phyloP scores from a whole-genome alignment of 2,329 filamentous ascomycete species.

The Nigrospora osmanthi region DNA sequence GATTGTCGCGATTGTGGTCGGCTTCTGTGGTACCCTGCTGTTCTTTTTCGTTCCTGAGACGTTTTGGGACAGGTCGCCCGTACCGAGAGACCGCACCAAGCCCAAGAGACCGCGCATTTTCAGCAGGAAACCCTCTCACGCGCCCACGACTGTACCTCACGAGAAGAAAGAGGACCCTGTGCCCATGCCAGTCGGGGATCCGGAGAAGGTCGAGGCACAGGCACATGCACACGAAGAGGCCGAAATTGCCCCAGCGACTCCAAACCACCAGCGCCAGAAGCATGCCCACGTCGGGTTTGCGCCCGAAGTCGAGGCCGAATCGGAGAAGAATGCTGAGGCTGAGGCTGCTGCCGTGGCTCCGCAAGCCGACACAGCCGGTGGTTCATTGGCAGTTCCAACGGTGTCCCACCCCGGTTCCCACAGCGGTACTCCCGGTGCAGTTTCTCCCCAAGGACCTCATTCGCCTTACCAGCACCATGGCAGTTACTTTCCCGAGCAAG shows the following conservation, averaged over 20 bases:
- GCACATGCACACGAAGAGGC: conserved; percentile 6
- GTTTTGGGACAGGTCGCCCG: conserved; percentile 83
- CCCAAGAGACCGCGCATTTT: conserved; percentile 37
- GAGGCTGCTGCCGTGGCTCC: background rate
- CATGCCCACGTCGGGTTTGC: conserved; percentile 52
- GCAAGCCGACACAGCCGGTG: no score
- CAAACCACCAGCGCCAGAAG: conserved; percentile 15
- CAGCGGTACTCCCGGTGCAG: background rate
- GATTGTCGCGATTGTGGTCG: conserved; percentile 77
- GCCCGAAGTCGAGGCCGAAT: conserved; percentile 17
- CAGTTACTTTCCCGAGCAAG: background rate
- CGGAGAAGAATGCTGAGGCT: conserved; percentile 3
- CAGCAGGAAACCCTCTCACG: conserved; percentile 34
- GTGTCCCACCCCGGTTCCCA: no score
- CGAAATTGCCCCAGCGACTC: conserved; percentile 4
- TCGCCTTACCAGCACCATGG: background rate
- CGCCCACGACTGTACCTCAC: no score
- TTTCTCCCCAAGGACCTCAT: no score
- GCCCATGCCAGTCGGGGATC: background rate
- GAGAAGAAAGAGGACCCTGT: no score
- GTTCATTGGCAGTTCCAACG: no score
- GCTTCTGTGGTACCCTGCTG: conserved; percentile 59
- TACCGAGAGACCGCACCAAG: conserved; percentile 26
- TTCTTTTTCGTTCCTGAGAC: conserved; percentile 93
- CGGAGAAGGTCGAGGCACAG: conserved; percentile 3